Percentiles rank a stretch among this genome's conserved stretches.
phyloP scores from a whole-genome alignment of 1,284 basidiomycete genomes.

The Cutaneotrichosporon curvatum region DNA sequence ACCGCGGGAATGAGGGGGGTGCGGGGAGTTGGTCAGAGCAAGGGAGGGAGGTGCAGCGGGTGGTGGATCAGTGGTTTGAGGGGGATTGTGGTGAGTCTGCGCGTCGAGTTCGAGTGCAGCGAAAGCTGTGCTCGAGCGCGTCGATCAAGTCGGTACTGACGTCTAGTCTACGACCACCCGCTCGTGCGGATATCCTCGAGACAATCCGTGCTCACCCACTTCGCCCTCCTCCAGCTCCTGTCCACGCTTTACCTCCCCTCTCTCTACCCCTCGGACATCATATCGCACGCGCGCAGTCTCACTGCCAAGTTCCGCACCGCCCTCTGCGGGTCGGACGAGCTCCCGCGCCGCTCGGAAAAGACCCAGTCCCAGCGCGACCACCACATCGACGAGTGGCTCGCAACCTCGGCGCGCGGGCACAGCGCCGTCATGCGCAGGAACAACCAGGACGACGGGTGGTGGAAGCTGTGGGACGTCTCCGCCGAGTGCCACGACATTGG shows the following conservation, averaged over 20 bases:
- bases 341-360: neutral
- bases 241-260: slow-evolving; percentile 28
- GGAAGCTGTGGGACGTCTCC: slow-evolving; percentile 40
- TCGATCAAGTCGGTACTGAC: slow-evolving; percentile 14
- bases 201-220: slow-evolving; percentile 30
- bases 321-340: slow-evolving; percentile 13
- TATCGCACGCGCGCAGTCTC: slow-evolving; percentile 21
- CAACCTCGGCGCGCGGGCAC: slow-evolving; percentile 7
- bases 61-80: slow-evolving; percentile 38
- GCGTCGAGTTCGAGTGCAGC: no score
- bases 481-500: slow-evolving; percentile 42
- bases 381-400: slow-evolving; percentile 21
- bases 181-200: slow-evolving; percentile 27
- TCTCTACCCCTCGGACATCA: slow-evolving; percentile 20
- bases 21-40: slow-evolving; percentile 22
- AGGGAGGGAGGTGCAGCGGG: slow-evolving; percentile 28
- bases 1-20: slow-evolving; percentile 31
- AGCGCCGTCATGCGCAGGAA: slow-evolving; percentile 2
- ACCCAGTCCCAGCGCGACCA: neutral
- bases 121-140: no score
- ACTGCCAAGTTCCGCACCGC: slow-evolving; percentile 14
- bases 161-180: slow-evolving; percentile 39
- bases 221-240: slow-evolving; percentile 31
- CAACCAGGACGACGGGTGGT: slow-evolving; percentile 25
- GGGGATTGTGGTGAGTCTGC: slow-evolving; percentile 32